Percentiles rank a stretch among this genome's conserved stretches.
Evolutionary conservation across 176 grass and related monocot species (phyloP).

Genomic region (Alopecurus myosuroides): DNA sequence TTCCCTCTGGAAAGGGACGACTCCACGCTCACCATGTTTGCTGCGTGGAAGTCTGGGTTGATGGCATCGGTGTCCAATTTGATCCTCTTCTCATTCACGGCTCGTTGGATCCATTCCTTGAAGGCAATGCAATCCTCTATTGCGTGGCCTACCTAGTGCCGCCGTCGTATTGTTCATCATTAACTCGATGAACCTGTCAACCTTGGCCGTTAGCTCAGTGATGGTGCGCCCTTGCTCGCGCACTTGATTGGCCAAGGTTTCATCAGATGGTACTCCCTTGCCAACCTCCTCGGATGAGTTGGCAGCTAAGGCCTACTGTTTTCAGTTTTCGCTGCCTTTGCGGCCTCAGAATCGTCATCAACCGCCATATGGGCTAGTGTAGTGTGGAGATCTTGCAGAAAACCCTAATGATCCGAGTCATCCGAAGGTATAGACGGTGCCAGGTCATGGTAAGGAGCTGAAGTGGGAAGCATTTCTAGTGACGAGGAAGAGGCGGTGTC

Average conservation of each 20-base stretch:
- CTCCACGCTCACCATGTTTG: not conserved
- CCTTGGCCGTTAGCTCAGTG: not conserved
- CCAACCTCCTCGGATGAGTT: not conserved
- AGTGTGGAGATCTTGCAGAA: not conserved
- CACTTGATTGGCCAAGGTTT: not conserved
- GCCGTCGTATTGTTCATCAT: not conserved
- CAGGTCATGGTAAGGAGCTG: not conserved
- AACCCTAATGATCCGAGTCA: not conserved
- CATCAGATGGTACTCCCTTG: accelerated
- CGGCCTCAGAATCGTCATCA: accelerated
- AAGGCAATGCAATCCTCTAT: not conserved
- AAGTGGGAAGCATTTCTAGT: not conserved
- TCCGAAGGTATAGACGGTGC: not conserved
- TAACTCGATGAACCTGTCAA: not conserved
- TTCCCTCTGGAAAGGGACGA: accelerated
- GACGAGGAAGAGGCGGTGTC: not conserved
- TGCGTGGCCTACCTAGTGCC: not conserved
- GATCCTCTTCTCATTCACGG: not conserved
- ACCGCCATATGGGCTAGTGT: not conserved
- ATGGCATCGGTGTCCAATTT: accelerated
- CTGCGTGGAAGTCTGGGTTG: not conserved
- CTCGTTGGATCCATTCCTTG: not conserved
- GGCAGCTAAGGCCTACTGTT: not conserved
- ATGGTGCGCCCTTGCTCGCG: not conserved
- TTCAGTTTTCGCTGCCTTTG: not conserved